These are phyloP conservation scores for Penicillium lividum DNA, from an alignment of 495 filamentous ascomycete genomes.

Conservation along the genomic window DNA sequence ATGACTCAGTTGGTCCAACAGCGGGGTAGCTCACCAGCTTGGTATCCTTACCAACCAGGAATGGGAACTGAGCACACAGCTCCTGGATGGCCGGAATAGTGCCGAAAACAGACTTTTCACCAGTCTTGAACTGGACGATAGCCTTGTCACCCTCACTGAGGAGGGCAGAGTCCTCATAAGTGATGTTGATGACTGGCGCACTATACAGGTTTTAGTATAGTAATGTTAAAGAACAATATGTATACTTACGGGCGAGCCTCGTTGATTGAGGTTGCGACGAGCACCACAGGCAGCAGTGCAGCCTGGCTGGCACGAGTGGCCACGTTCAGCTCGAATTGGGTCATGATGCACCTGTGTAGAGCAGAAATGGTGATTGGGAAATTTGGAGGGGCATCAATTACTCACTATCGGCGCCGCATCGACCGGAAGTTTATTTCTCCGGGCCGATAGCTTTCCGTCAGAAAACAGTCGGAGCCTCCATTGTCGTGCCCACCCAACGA, in stretches of 20 bases:
- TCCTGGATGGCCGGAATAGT: constrained; percentile 40
- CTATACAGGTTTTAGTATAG: background rate
- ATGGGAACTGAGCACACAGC: constrained; percentile 43
- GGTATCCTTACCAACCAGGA: constrained; percentile 47
- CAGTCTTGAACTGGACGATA: constrained; percentile 39
- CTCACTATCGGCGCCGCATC: constrained; percentile 20
- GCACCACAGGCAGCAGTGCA: constrained; percentile 47
- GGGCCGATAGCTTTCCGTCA: constrained; percentile 35
- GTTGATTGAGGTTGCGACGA: constrained; percentile 53
- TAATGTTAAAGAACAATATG: background rate
- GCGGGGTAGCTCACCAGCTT: constrained; percentile 36
- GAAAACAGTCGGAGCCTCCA: constrained; percentile 37
- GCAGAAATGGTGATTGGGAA: constrained; percentile 8
- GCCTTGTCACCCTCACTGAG: constrained; percentile 47
- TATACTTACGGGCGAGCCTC: constrained; percentile 35
- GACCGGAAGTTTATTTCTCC: constrained; percentile 39
- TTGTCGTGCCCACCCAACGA: constrained; percentile 15
- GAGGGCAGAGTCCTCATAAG: constrained; percentile 48
- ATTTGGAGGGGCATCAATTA: constrained; percentile 28
- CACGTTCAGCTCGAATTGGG: constrained; percentile 50
- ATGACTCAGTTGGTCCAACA: background rate
- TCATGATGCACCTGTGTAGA: constrained; percentile 28
- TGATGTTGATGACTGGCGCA: constrained; percentile 45
- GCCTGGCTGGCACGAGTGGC: constrained; percentile 64
- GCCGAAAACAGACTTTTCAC: constrained; percentile 36